A percentile compares a stretch with the other conserved stretches of the same genome.
Evolutionary conservation across 208 protist species (phyloP).

Genomic region (Trichomonas tenax): DNA sequence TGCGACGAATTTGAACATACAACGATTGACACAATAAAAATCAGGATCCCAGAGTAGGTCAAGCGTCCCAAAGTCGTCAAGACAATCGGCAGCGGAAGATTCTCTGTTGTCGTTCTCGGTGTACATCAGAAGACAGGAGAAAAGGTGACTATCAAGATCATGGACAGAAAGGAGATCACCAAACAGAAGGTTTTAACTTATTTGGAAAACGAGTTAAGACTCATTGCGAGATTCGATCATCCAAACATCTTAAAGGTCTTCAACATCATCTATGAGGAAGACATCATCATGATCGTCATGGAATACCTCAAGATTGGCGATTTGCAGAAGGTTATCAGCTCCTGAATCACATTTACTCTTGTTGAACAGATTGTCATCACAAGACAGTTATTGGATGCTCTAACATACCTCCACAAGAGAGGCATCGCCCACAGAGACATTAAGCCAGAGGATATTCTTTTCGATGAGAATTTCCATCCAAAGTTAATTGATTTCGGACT

Average conservation of each 20-base stretch:
- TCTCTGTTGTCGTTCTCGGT: background rate
- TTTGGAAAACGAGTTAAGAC: background rate
- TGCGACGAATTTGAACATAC: too few species aligned
- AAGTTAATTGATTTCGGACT: conserved; percentile 75
- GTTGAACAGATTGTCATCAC: conserved; percentile 73
- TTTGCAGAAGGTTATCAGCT: conserved; percentile 96
- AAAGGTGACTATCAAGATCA: background rate
- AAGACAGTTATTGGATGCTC: conserved; percentile 84
- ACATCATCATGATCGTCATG: conserved; percentile 96
- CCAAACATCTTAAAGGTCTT: conserved; percentile 98
- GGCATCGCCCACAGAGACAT: conserved; percentile 51
- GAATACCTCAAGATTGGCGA: conserved; percentile 92
- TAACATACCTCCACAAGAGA: conserved; percentile 80
- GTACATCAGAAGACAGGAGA: background rate
- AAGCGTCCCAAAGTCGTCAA: background rate
- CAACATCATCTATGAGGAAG: conserved; percentile 77
- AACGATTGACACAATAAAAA: too few species aligned
- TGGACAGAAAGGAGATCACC: background rate
- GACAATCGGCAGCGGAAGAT: background rate
- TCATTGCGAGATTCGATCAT: conserved; percentile 51
- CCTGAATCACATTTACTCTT: conserved; percentile 53
- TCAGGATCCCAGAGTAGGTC: background rate
- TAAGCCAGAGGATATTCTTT: conserved; percentile 63
- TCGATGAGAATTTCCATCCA: conserved; percentile 54
- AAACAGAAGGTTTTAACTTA: background rate